phyloP scores from a whole-genome alignment of 768 basidiomycete genomes.

The Mycena venus region DNA sequence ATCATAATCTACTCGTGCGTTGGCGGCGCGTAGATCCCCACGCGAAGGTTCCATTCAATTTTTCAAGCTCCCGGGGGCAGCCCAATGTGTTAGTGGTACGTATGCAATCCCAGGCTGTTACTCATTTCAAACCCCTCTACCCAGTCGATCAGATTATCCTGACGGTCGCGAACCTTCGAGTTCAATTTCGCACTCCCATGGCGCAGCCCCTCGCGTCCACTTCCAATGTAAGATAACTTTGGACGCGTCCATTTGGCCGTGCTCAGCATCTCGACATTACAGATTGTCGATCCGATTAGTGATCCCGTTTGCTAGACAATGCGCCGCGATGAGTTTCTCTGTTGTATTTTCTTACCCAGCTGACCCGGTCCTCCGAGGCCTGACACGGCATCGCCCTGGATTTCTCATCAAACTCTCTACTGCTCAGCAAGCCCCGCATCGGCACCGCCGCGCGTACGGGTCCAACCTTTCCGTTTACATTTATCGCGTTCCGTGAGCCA shows the following conservation, averaged over 20 bases:
- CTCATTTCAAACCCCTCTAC: not conserved
- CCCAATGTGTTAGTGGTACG: not conserved
- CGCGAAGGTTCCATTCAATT: not conserved
- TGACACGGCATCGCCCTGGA: not conserved
- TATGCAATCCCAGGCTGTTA: not conserved
- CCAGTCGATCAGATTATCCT: not conserved
- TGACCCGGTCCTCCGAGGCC: not conserved
- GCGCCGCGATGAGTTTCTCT: not conserved
- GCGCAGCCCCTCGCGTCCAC: too few relatives aligned
- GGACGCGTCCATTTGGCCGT: not conserved
- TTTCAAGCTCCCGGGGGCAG: not conserved
- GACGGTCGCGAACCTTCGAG: not conserved
- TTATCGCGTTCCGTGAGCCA: not conserved
- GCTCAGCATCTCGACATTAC: not conserved
- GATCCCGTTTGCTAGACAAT: not conserved
- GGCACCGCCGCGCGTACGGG: slow-evolving; percentile 1
- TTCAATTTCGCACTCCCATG: too few relatives aligned
- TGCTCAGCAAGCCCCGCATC: slow-evolving; percentile 2
- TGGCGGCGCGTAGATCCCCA: not conserved
- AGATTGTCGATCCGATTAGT: not conserved
- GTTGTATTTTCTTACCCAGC: not conserved
- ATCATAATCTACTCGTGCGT: not conserved
- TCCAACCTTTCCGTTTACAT: slow-evolving; percentile 1
- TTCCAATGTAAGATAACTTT: not conserved
- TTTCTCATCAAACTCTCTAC: not conserved